Percentiles rank a stretch among this genome's conserved stretches.
Evolutionary conservation across 371 early-diverging fungal genomes (phyloP).

Genomic region (Lichtheimia ornata): DNA sequence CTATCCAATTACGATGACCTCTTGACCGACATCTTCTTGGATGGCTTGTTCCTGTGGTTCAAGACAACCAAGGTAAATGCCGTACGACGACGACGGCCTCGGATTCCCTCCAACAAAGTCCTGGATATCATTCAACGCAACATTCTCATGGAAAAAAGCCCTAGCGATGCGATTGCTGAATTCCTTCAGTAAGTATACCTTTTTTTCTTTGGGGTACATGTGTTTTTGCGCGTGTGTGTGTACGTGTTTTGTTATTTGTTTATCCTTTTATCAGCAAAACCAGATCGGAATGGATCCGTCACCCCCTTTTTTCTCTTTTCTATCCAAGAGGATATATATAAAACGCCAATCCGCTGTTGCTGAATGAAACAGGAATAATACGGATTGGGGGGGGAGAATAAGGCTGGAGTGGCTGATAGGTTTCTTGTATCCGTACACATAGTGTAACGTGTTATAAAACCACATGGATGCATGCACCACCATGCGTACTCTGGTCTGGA

Average conservation of each 20-base stretch:
- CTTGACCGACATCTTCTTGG: slow-evolving; percentile 69
- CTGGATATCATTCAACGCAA: slow-evolving; percentile 56
- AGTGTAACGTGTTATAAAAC: no score
- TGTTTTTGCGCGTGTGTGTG: no score
- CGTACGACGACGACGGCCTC: slow-evolving; percentile 36
- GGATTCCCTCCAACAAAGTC: slow-evolving; percentile 37
- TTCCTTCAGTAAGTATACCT: slow-evolving; percentile 20
- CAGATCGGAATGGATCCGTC: not conserved
- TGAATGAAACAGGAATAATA: no score
- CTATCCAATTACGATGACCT: slow-evolving; percentile 74
- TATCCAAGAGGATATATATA: not conserved
- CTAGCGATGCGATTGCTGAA: slow-evolving; percentile 43
- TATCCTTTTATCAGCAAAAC: not conserved
- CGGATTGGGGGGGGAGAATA: no score
- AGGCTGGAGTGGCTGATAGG: no score
- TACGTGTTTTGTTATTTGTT: not conserved
- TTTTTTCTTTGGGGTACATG: not conserved
- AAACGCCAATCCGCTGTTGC: not conserved
- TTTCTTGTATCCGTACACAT: no score
- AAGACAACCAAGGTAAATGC: slow-evolving; percentile 61
- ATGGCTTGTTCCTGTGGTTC: slow-evolving; percentile 68
- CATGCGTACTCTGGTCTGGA: no score
- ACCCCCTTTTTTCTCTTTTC: not conserved
- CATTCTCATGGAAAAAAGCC: slow-evolving; percentile 40
- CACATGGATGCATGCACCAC: no score